These are phyloP conservation scores for Leishmania braziliensis DNA, from an alignment of 208 protist genomes.

Conservation along the genomic window DNA sequence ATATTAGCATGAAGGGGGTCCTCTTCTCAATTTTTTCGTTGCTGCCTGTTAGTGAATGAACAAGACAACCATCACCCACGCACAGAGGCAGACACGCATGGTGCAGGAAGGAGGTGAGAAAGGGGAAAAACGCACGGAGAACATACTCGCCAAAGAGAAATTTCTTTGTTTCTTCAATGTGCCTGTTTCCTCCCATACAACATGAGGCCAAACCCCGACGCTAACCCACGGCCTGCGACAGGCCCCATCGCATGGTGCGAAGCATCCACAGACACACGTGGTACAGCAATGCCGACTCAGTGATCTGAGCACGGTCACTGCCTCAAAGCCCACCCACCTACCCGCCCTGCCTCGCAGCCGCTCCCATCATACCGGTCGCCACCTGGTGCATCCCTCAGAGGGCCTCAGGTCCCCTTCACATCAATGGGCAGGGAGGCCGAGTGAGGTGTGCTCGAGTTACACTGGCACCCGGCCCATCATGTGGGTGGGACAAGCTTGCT, in stretches of 20 bases:
- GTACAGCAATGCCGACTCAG: background rate
- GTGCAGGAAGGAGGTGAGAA: background rate
- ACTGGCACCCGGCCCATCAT: background rate
- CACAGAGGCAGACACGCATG: background rate
- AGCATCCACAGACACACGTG: background rate
- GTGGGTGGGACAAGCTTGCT: background rate
- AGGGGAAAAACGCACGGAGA: background rate
- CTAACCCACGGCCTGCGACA: background rate
- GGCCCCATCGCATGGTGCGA: background rate
- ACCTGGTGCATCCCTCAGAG: background rate
- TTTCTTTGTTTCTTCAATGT: background rate
- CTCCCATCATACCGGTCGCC: background rate
- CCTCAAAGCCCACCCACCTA: background rate
- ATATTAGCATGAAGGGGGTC: too few species aligned
- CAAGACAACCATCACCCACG: background rate
- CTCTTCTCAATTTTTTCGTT: too few species aligned
- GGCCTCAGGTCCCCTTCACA: background rate
- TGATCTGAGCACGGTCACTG: background rate
- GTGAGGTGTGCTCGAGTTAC: background rate
- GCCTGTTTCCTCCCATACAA: background rate
- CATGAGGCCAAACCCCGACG: background rate
- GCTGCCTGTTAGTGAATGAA: too few species aligned
- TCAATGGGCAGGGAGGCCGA: background rate
- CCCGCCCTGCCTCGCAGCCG: background rate
- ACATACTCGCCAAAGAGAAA: background rate